Evolutionary conservation across 2,329 filamentous ascomycete species (phyloP), one percentile per base, ranked within the genome.

Genomic region (Penicillium corylophilum): DNA sequence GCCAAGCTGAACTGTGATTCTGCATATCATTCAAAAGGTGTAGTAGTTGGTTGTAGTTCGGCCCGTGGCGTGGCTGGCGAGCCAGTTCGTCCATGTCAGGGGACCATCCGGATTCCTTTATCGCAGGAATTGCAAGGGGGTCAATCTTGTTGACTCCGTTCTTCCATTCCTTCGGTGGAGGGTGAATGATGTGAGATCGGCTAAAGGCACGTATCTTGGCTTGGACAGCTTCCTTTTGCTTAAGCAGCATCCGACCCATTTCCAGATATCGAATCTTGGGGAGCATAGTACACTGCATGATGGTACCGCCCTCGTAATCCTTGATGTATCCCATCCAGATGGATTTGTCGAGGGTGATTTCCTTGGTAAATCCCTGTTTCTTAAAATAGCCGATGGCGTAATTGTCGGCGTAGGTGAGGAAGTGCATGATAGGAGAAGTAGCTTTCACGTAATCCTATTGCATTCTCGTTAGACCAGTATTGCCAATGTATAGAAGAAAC

Each of bases 321-420:
- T 99, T 99, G 77, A 99, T 99, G 66, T 97, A 99, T 2, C 94
- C 94, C 94, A 97, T 97, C 94, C 94, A 99, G 3, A 90, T 86
- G 2, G 87, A 85, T 64, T 86, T 88, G 53, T 94, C 89, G 1
- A 99, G 83, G 0, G 92, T 96, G 58, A 99, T 97, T 64, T 99
- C 93, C 71, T 99, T 99, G 1, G 94, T 97, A 68, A 99, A 99
- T 0, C 94, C 94, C 70, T 99, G 94, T 71, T 99, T 99, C 73
- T 97, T 95, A 74, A 99, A 99, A 72, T 97, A 99, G 10, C 94
- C 94, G 60, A 96, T 99, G 35, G 94, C 94, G 67, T 97, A 97
- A 72, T 99, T 99, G 72, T 99, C 94, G 59, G 94, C 94, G 67
- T 99, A 99, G 1, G 94, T 99, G 2, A 99, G 80, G 72, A 99